phyloP scores from a whole-genome alignment of 129 eudicot species.

The Flaveria robusta region DNA sequence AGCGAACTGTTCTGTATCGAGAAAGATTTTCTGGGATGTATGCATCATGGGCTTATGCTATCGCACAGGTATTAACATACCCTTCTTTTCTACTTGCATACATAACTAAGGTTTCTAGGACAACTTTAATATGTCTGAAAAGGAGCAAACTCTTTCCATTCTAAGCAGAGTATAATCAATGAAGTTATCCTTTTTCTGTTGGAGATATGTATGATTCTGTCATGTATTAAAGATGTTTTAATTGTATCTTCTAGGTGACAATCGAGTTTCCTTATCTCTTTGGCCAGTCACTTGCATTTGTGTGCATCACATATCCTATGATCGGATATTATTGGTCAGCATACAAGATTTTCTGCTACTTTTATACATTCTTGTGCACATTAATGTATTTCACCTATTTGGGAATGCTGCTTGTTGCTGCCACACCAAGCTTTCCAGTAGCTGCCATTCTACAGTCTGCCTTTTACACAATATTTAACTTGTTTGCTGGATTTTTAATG shows the following conservation, averaged over 20 bases:
- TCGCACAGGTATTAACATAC: conserved; percentile 55
- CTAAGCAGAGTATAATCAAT: no score
- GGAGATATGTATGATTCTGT: not conserved
- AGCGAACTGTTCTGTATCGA: conserved; percentile 56
- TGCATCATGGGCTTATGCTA: conserved; percentile 62
- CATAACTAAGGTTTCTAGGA: not conserved
- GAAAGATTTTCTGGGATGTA: conserved; percentile 82
- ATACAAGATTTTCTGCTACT: conserved; percentile 57
- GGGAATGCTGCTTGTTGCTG: conserved; percentile 59
- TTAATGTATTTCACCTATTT: conserved; percentile 59
- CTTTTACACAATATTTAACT: conserved; percentile 49
- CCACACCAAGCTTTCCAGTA: conserved; percentile 60
- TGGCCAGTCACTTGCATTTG: conserved; percentile 43
- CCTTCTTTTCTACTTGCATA: not conserved
- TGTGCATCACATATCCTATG: conserved; percentile 65
- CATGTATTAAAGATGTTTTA: not conserved
- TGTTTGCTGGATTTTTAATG: conserved; percentile 63
- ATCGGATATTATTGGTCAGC: conserved; percentile 57
- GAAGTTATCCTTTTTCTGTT: not conserved
- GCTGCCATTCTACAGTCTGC: conserved; percentile 54
- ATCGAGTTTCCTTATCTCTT: conserved; percentile 66
- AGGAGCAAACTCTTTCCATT: not conserved
- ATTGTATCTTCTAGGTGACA: conserved; percentile 46
- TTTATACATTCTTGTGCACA: conserved; percentile 55
- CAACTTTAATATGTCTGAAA: conserved; percentile 5